Evolutionary conservation across 371 early-diverging fungal species (phyloP), one percentile per base, ranked within the genome.

Genomic region (Mortierella sp.): DNA sequence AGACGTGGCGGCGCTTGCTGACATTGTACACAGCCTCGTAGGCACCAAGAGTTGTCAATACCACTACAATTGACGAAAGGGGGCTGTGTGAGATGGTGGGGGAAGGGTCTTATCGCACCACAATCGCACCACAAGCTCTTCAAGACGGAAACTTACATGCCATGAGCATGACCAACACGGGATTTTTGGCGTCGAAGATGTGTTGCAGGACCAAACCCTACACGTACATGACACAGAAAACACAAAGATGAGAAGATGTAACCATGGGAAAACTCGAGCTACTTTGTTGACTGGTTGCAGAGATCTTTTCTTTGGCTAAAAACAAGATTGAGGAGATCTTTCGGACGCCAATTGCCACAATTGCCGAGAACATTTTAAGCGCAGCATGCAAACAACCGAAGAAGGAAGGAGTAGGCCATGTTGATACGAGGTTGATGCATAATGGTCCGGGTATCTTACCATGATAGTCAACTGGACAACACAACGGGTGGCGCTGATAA

Each of bases 1-100:
- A 83, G 37, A 63, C 63, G 54, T 83, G 83, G 17, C 85, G 80
- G 61, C 80, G 81, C 53, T 85, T 84, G 48, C 84, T 83, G 53
- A 83, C 83, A 78, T 86, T 86, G 63, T 84, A 88, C 9, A 86
- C 86, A 16, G 85, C 85, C 63, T 88, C 87, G 51, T 83, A 81
- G 24, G 87, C 78, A 44, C 83, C 85, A 17, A 87, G 63, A 46
- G 80, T 53, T 24, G 84, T 85, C 41, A 85, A 67, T 14, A 82
- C 58, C 57, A 66, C 84, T 83, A 57, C 4, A 29, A 17, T 3
- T 17, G 24, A 4, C 13, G 45, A 17, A 24, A 54, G 10, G 22
- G 16, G 47, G 3, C 8, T 19, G 22, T 17, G 19, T 8, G 47
- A 34, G 7, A 7, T 34, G 34, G 10, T 10, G 10, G 7, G 7